Base-by-base conservation (phyloP, 371 early-diverging fungal genomes). In the Quaeritorhiza haematococci region DNA sequence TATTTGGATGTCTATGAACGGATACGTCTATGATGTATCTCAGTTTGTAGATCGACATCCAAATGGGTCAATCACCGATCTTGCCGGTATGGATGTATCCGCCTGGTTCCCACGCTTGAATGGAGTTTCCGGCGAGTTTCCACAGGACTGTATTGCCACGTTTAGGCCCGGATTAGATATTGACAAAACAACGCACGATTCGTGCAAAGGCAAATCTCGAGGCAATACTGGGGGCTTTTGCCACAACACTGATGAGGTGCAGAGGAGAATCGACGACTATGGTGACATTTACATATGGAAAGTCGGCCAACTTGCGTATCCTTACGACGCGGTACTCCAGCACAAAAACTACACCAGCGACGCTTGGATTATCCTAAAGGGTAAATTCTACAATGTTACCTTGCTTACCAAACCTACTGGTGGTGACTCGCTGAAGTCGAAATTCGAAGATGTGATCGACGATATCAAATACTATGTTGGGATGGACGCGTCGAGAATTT, bases 11-110 rank as follows among this genome's bases (percentile, higher is more conserved):
- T 72, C 80, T 23, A 63, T 85, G 24, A 83, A 86, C n/a, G 92
- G 92, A 26, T 76, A 78, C 45, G 89, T 89, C 15, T 91, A 87
- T 59, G 89, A 90, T 64, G 72, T 88, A 42, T 83, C 84, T 21
- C 5, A 28, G 3, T 73, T 57, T 52, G 24, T 55, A n/a, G 47
- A 33, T 29, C 23, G 29, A n/a, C 73, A 73, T 53, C 53, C 56
- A 3, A 33, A 8, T 15, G 29, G 49, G 4, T 44, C 58, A 15
- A 62, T 73, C 56, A 28, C 35, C 23, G 51, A 44, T 2, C 49
- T 56, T 7, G 69, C 67, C 19, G 73, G 73, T n/a, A 55, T 17
- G 19, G 69, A 69, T 42, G 46, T 59, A 28, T 56, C 55, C 30
- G 35, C 54, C 23, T 64, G 59, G 53, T 73, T 73, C 43, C 69